These are phyloP conservation scores for Clavariopsis aquatica DNA, from an alignment of 495 filamentous ascomycete species.

Conservation along the genomic window DNA sequence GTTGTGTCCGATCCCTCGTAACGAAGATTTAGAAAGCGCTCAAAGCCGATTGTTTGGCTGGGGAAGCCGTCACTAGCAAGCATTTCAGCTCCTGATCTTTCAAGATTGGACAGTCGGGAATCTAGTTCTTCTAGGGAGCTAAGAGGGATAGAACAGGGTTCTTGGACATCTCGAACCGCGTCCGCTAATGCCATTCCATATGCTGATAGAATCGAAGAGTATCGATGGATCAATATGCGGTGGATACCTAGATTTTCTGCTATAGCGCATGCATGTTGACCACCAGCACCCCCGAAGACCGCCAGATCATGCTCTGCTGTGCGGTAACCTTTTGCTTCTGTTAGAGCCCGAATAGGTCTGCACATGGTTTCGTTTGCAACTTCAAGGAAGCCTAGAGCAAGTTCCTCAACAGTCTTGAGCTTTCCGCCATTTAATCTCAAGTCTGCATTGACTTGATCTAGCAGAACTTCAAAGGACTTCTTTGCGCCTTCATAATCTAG, in stretches of 20 bases:
- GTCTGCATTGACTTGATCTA: conserved; percentile 13
- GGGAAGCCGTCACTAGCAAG: conserved; percentile 16
- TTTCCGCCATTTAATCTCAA: not conserved
- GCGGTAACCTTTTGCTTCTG: conserved; percentile 20
- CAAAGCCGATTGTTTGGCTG: conserved; percentile 23
- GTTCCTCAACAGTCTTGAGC: conserved; percentile 14
- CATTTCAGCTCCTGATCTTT: conserved; percentile 13
- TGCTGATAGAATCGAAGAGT: conserved; percentile 22
- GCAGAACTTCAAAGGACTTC: conserved; percentile 2
- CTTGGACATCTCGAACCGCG: conserved; percentile 24
- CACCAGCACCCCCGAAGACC: conserved; percentile 26
- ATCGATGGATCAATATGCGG: conserved; percentile 22
- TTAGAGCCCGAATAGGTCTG: conserved; percentile 21
- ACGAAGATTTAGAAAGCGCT: conserved; percentile 57
- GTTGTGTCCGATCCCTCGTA: conserved; percentile 57
- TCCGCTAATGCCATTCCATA: conserved; percentile 30
- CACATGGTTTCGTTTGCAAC: conserved; percentile 30
- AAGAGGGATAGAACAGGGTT: conserved; percentile 12
- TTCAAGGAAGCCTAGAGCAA: conserved; percentile 23
- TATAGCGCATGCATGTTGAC: conserved; percentile 26
- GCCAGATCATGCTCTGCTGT: conserved; percentile 23
- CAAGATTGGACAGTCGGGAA: conserved; percentile 7
- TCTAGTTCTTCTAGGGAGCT: conserved; percentile 18
- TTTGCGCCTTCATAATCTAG: conserved; percentile 17
- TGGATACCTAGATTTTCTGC: conserved; percentile 20